Evolutionary conservation across 106 monocot genomes (phyloP).

Genomic region (Dendrobium officinale): DNA sequence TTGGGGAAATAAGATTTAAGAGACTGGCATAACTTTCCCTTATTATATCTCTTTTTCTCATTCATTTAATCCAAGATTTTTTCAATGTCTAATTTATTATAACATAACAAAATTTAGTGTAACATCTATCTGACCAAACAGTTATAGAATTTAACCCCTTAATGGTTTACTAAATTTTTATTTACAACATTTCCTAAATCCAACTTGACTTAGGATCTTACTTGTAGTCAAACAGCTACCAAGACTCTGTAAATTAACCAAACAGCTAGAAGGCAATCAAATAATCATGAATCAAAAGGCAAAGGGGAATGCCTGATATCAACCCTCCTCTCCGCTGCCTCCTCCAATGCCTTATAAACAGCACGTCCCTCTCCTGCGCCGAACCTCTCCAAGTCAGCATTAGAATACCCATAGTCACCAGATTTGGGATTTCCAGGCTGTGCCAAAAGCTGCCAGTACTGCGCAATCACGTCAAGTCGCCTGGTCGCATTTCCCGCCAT

Average conservation of each 20-base stretch:
- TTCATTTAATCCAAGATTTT: too few relatives aligned
- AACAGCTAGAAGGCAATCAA: neutral
- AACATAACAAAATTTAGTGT: neutral
- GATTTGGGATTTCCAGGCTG: conserved; percentile 54
- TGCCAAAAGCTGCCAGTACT: conserved; percentile 90
- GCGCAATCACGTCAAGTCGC: conserved; percentile 68
- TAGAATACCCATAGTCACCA: conserved; percentile 81
- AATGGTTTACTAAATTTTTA: neutral
- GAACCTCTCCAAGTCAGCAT: conserved; percentile 52
- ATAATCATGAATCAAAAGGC: neutral
- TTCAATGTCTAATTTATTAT: too few relatives aligned
- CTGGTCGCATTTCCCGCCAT: conserved; percentile 76
- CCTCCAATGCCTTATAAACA: conserved; percentile 53
- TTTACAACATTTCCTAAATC: neutral
- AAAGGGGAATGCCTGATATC: conserved; percentile 42
- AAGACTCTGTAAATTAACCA: neutral
- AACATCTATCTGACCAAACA: neutral
- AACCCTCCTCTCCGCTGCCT: conserved; percentile 65
- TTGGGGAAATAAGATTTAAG: too few relatives aligned
- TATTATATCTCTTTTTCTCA: too few relatives aligned
- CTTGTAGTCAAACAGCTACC: neutral
- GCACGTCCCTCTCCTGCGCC: conserved; percentile 44
- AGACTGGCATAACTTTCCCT: too few relatives aligned
- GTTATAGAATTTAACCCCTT: neutral
- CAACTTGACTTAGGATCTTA: too few relatives aligned